phyloP scores from a whole-genome alignment of 2,329 filamentous ascomycete genomes.

The Neocucurbitaria cava region DNA sequence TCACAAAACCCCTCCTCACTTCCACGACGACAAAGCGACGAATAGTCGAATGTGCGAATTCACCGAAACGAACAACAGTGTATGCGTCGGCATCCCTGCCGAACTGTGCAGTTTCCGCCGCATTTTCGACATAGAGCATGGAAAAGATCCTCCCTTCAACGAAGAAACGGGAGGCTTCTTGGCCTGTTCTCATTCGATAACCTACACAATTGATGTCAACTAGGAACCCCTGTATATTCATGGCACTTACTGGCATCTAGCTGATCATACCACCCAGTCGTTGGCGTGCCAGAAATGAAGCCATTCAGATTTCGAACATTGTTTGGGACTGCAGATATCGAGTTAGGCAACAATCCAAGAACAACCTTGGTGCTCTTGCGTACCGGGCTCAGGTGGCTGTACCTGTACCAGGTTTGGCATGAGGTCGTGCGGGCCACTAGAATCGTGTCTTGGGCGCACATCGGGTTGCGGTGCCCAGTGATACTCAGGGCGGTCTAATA shows the following conservation, averaged over 20 bases:
- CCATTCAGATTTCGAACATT: not conserved
- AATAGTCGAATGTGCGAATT: conserved; percentile 28
- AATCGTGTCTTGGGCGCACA: not conserved
- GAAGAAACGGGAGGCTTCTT: conserved; percentile 25
- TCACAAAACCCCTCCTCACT: conserved; percentile 24
- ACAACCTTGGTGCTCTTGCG: not conserved
- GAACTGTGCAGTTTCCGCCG: not conserved
- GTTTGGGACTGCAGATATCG: not conserved
- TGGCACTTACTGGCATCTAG: conserved; percentile 10
- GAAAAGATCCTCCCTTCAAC: conserved; percentile 26
- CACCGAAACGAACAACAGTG: conserved; percentile 19
- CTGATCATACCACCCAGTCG: conserved; percentile 8
- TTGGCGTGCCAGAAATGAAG: conserved; percentile 4
- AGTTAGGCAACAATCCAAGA: not conserved
- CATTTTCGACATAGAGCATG: conserved; percentile 27
- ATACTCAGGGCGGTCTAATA: not conserved
- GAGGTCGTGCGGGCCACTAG: not conserved
- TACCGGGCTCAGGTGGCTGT: not conserved
- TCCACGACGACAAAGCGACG: conserved; percentile 36
- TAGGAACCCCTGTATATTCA: not conserved
- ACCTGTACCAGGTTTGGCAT: not conserved
- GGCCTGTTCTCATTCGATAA: conserved; percentile 26
- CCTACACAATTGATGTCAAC: conserved; percentile 3
- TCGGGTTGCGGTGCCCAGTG: not conserved
- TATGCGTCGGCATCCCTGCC: conserved; percentile 6